Evolutionary conservation across 2,329 filamentous ascomycete species (phyloP), one percentile per base, ranked within the genome.

Genomic region (Talaromyces sp.): DNA sequence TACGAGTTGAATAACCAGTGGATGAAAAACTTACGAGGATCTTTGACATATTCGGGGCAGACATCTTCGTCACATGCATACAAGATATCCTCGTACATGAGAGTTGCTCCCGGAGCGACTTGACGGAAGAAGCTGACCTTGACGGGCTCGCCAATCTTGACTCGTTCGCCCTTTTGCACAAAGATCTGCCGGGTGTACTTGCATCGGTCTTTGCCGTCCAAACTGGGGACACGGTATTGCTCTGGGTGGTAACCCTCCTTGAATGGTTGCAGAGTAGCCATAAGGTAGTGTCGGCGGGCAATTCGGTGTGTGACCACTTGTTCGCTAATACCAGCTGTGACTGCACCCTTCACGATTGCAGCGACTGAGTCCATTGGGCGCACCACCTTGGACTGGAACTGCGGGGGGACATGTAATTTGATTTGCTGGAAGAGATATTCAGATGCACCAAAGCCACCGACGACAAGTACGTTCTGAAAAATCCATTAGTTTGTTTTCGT

Each of bases 401-500:
- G 94, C 10, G 94, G 94, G 41, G 94, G 94, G 1, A 99, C 94
- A 73, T 97, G 94, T 52, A 97, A 87, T 78, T 96, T 97, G 81
- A 99, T 97, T 77, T 99, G 94, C 77, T 97, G 93, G 86, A 97
- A 99, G 62, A 99, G 88, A 74, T 97, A 97, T 78, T 99, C 94
- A 8, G 93, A 97, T 31, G 93, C 94, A 79, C 94, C 94, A 73
- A 99, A 99, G 67, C 94, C 94, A 82, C 94, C 94, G 10, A 99
- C 94, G 8, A 99, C 92, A 63, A 99, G 81, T 58, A 99, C 94
- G 74, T 97, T 97, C 82, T 87, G 65, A 10, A 8, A n/a, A 21
- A 38, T 50, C 9, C 2, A 9, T 58, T 12, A 35, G 24, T 29
- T 27, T 24, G 7, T 21, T 27, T 21, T 7, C 0, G 11, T 5